phyloP scores from a whole-genome alignment of 2,329 filamentous ascomycete genomes.

The Neonectria magnoliae region DNA sequence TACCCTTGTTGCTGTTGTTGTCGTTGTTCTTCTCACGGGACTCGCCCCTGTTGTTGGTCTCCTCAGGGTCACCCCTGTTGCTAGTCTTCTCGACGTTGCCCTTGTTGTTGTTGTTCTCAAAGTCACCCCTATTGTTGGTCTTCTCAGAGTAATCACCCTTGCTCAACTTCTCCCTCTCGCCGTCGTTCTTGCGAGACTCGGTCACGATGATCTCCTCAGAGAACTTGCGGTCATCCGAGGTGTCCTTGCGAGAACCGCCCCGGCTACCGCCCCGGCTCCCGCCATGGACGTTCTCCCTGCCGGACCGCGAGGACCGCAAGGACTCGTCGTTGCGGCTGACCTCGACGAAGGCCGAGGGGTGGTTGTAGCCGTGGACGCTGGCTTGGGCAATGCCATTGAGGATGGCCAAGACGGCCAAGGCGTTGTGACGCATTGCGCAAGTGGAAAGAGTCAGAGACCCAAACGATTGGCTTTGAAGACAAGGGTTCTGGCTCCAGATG shows the following conservation, averaged over 20 bases:
- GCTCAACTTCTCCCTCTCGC: neutral
- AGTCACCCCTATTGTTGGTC: neutral
- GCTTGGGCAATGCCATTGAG: conserved; percentile 37
- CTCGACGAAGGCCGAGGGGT: conserved; percentile 15
- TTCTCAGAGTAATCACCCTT: neutral
- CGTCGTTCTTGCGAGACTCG: neutral
- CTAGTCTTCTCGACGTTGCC: neutral
- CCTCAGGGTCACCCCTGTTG: neutral
- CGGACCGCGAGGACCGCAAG: neutral
- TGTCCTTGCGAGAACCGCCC: neutral
- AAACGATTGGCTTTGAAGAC: conserved; percentile 26
- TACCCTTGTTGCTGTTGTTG: neutral
- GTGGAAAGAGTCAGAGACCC: conserved; percentile 4
- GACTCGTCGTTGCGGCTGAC: conserved; percentile 4
- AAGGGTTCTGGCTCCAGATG: conserved; percentile 18
- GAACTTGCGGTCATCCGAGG: neutral
- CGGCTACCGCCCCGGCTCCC: neutral
- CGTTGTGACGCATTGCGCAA: conserved; percentile 37
- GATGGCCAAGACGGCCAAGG: conserved; percentile 38
- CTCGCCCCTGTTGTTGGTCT: too few relatives aligned
- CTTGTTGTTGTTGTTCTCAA: neutral
- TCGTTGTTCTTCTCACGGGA: too few relatives aligned
- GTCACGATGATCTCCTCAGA: conserved; percentile 2
- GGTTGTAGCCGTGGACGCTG: conserved; percentile 13
- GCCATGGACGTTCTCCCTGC: neutral